These are phyloP conservation scores for Tarenaya hassleriana DNA, from an alignment of 345 rosid species.

Conservation along the genomic window DNA sequence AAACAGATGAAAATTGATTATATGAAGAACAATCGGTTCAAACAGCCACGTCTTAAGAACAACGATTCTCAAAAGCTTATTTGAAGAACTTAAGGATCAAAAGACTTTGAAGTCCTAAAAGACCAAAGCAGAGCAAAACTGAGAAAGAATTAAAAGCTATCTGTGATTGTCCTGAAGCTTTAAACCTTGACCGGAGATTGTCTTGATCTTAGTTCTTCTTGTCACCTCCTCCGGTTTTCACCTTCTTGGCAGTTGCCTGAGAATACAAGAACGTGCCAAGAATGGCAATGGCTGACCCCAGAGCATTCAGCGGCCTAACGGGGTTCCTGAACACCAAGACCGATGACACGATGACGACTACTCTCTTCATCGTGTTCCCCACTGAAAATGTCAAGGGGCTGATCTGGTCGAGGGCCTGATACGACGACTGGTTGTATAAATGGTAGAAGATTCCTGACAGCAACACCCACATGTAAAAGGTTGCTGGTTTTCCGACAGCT, in stretches of 20 bases:
- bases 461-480: slow-evolving; percentile 86
- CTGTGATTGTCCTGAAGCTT: neutral
- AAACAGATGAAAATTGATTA: neutral
- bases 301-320: slow-evolving; percentile 83
- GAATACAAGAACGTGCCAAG: slow-evolving; percentile 86
- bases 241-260: slow-evolving; percentile 70
- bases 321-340: slow-evolving; percentile 89
- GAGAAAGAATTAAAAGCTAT: slow-evolving; percentile 3
- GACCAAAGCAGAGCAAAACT: slow-evolving; percentile 12
- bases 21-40: slow-evolving; percentile 14
- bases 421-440: slow-evolving; percentile 85
- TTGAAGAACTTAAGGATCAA: too few relatives aligned
- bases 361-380: slow-evolving; percentile 94
- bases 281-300: slow-evolving; percentile 87
- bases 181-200: neutral
- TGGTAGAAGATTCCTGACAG: slow-evolving; percentile 85
- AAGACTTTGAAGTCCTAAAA: slow-evolving; percentile 8
- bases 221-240: slow-evolving; percentile 26
- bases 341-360: slow-evolving; percentile 86
- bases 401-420: slow-evolving; percentile 93
- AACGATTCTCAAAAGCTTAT: too few relatives aligned
- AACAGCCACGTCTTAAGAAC: neutral
- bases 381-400: slow-evolving; percentile 89
- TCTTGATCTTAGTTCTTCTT: slow-evolving; percentile 36
- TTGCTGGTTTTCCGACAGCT: slow-evolving; percentile 53